Percentiles rank a stretch among this genome's conserved stretches.
Evolutionary conservation across 2,329 filamentous ascomycete genomes (phyloP).

Genomic region (Pseudophaeomoniella oleicola): DNA sequence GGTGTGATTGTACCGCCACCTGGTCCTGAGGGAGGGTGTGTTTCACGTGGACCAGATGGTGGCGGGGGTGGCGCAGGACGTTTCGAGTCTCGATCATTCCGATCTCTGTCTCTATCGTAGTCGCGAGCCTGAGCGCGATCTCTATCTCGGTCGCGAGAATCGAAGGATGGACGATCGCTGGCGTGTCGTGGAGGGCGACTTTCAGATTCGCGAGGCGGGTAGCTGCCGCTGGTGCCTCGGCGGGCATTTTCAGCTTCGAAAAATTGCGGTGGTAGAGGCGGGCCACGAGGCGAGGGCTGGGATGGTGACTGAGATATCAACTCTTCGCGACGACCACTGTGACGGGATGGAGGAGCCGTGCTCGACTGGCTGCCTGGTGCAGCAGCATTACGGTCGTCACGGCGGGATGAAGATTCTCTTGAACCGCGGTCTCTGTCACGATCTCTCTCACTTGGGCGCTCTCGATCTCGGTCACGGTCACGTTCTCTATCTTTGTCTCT

Average conservation of each 20-base stretch:
- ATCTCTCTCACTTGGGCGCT: slow-evolving; percentile 15
- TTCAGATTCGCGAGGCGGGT: background rate
- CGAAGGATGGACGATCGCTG: background rate
- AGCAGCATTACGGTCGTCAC: slow-evolving; percentile 7
- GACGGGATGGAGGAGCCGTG: slow-evolving; percentile 18
- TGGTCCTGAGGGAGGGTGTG: background rate
- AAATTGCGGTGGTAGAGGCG: slow-evolving; percentile 12
- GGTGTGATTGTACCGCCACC: background rate
- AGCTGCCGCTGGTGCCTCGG: background rate
- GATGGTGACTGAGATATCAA: slow-evolving; percentile 18
- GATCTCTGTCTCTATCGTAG: background rate
- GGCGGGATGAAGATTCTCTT: slow-evolving; percentile 17
- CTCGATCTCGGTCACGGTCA: slow-evolving; percentile 14
- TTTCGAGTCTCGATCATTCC: background rate
- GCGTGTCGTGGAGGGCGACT: too few species aligned
- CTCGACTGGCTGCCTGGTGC: background rate
- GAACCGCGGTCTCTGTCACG: slow-evolving; percentile 13
- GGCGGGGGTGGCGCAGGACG: slow-evolving; percentile 15
- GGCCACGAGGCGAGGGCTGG: slow-evolving; percentile 17
- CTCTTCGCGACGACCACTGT: slow-evolving; percentile 13
- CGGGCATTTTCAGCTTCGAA: background rate
- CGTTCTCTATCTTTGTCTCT: slow-evolving; percentile 15
- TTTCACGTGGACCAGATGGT: slow-evolving; percentile 14
- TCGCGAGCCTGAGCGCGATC: background rate
- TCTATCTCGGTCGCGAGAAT: background rate